phyloP scores from a whole-genome alignment of 768 basidiomycete genomes.

The Amanita fuliginea region DNA sequence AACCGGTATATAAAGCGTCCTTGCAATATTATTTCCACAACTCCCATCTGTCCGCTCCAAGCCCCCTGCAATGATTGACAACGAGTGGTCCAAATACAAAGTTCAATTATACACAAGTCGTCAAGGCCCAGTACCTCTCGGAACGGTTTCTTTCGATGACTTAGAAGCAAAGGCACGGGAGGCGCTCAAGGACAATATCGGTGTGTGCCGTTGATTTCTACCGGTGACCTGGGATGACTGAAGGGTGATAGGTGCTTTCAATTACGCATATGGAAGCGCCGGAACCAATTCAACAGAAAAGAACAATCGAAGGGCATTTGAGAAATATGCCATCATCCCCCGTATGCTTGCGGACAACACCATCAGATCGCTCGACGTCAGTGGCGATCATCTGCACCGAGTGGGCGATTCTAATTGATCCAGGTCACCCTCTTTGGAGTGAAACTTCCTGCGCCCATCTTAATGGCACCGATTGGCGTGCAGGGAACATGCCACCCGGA shows the following conservation, averaged over 20 bases:
- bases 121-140: conserved; percentile 33
- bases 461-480: conserved; percentile 70
- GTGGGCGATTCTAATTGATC: background rate
- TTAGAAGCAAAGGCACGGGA: conserved; percentile 61
- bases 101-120: conserved; percentile 26
- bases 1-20: too few relatives aligned
- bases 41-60: background rate
- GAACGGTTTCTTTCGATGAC: conserved; percentile 50
- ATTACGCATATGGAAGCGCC: conserved; percentile 71
- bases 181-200: conserved; percentile 42
- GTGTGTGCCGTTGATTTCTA: conserved; percentile 20
- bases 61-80: conserved; percentile 5
- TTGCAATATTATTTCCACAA: background rate
- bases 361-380: conserved; percentile 47
- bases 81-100: conserved; percentile 31
- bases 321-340: conserved; percentile 67
- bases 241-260: conserved; percentile 40
- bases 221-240: background rate
- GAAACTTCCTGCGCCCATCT: conserved; percentile 46
- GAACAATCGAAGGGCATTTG: conserved; percentile 54
- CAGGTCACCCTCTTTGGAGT: conserved; percentile 67
- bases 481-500: conserved; percentile 65
- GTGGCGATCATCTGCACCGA: conserved; percentile 4
- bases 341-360: conserved; percentile 62
- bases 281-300: conserved; percentile 58